Conservation (phyloP, 768 basidiomycete species). For the Mycena amicta region DNA sequence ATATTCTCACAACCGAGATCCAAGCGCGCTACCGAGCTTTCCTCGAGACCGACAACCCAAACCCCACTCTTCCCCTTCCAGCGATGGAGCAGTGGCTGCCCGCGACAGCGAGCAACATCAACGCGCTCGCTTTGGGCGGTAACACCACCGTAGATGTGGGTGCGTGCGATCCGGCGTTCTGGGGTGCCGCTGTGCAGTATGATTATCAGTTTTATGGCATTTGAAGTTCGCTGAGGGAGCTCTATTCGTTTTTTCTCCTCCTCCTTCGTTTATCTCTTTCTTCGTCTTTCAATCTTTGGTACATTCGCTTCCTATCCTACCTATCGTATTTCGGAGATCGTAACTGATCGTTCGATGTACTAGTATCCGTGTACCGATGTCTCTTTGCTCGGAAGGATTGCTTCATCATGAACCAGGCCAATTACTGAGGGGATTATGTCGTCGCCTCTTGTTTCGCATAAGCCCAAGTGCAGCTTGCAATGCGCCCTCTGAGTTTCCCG, state of each 20-base stretch:
- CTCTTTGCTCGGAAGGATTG: too few relatives aligned
- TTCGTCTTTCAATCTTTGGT: too few relatives aligned
- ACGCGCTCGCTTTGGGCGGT: conserved; percentile 62
- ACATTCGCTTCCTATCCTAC: too few relatives aligned
- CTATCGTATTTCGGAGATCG: too few relatives aligned
- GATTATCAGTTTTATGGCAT: conserved; percentile 70
- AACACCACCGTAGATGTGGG: conserved; percentile 45
- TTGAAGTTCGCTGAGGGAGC: conserved; percentile 21
- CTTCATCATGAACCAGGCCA: too few relatives aligned
- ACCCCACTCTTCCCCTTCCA: conserved; percentile 51
- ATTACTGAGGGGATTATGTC: too few relatives aligned
- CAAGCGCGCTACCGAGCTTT: conserved; percentile 71
- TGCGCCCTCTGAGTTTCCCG: too few relatives aligned
- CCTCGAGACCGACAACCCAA: conserved; percentile 62
- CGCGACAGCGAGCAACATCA: conserved; percentile 52
- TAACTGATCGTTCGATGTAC: too few relatives aligned
- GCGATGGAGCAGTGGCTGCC: conserved; percentile 62
- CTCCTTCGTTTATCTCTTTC: background rate
- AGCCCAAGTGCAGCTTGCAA: too few relatives aligned
- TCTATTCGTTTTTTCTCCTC: background rate
- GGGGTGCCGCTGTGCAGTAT: conserved; percentile 64
- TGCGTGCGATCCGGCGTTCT: conserved; percentile 67
- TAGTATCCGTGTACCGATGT: too few relatives aligned
- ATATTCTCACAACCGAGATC: conserved; percentile 61
- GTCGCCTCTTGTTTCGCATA: too few relatives aligned